These are phyloP conservation scores for Diaporthe citriasiana DNA, from an alignment of 2,329 filamentous ascomycete genomes.

Conservation along the genomic window DNA sequence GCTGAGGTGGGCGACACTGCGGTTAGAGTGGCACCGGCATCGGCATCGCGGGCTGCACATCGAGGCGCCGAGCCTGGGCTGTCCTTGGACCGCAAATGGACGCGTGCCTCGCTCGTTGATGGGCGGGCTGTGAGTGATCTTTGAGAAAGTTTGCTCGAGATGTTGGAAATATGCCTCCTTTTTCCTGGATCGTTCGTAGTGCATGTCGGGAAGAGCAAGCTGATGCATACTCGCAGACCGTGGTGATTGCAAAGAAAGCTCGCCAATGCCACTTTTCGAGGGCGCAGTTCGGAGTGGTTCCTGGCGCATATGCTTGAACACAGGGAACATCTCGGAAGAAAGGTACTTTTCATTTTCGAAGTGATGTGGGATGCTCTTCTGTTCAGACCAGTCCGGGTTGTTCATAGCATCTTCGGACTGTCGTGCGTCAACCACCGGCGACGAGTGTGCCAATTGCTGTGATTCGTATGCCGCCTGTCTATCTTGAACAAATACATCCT, in stretches of 20 bases:
- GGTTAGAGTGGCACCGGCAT: slow-evolving; percentile 14
- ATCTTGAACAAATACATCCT: background rate
- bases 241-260: background rate
- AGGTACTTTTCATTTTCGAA: slow-evolving; percentile 19
- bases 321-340: slow-evolving; percentile 21
- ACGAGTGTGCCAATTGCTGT: background rate
- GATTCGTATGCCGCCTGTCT: too few relatives aligned
- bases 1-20: slow-evolving; percentile 14
- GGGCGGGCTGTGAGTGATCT: slow-evolving; percentile 14
- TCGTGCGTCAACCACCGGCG: background rate
- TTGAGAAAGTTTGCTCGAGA: slow-evolving; percentile 15
- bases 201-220: background rate
- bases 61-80: background rate
- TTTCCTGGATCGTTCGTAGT: background rate
- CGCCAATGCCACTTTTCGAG: background rate
- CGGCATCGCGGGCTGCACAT: slow-evolving; percentile 15
- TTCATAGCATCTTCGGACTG: background rate
- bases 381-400: background rate
- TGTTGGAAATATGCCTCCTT: background rate
- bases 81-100: slow-evolving; percentile 1
- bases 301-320: slow-evolving; percentile 10
- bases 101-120: background rate
- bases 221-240: slow-evolving; percentile 3
- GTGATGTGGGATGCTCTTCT: background rate
- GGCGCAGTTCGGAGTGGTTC: background rate